Evolutionary conservation across 2,329 filamentous ascomycete species (phyloP).

Genomic region (Emericellopsis cladophorae): DNA sequence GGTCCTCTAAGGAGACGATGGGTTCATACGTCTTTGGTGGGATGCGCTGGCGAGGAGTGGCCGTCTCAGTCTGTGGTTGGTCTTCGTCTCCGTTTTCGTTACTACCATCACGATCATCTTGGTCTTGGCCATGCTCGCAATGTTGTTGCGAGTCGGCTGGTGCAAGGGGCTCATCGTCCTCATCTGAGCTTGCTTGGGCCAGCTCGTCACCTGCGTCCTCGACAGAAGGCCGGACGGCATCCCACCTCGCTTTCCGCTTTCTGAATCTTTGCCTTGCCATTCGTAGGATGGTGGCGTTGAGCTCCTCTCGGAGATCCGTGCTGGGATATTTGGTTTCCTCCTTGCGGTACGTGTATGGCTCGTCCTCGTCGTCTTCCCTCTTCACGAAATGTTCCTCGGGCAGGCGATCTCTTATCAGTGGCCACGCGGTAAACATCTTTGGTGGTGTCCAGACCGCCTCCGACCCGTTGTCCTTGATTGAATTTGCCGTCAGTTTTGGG

Average conservation of each 20-base stretch:
- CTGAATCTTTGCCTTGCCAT: constrained; percentile 54
- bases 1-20: constrained; percentile 57
- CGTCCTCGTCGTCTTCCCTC: constrained; percentile 26
- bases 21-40: constrained; percentile 25
- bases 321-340: constrained; percentile 36
- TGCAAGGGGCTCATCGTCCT: background rate
- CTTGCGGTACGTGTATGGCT: constrained; percentile 35
- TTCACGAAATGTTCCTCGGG: constrained; percentile 40
- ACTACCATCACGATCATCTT: background rate
- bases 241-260: constrained; percentile 7
- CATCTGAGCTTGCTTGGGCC: background rate
- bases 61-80: background rate
- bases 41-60: background rate
- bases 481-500: background rate
- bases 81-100: background rate
- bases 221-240: constrained; percentile 3
- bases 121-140: background rate
- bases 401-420: constrained; percentile 49
- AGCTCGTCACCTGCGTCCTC: constrained; percentile 1
- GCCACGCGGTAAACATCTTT: constrained; percentile 76
- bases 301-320: constrained; percentile 52
- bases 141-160: background rate
- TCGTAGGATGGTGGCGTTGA: constrained; percentile 54
- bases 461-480: constrained; percentile 15
- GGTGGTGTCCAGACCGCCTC: constrained; percentile 34